Base-by-base conservation (phyloP, 768 basidiomycete species). In the Myochromella boudieri region DNA sequence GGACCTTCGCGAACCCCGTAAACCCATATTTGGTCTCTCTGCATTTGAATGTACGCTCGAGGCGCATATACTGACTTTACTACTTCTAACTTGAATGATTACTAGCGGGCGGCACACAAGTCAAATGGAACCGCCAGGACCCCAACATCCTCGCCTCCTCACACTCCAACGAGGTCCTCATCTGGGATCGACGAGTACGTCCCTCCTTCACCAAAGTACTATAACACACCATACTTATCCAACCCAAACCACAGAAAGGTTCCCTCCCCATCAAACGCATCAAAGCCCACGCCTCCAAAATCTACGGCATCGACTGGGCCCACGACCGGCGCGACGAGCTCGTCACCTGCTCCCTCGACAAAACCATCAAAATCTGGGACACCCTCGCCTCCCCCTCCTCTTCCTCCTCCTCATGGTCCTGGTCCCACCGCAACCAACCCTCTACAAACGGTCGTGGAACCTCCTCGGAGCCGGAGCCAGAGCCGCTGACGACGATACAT, bases 281-380 rank as follows among this genome's bases (percentile, higher is more conserved):
- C 47, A 72, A 75, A 22, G 95, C 91, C 0, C 95, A 98, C 59
- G 72, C 70, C n/a, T 82, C 91, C 26, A 93, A 94, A 66, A 97
- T 97, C 36, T 97, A 99, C 52, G 97, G 97, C 1, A 93, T 99
- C 44, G 95, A 98, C 66, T 99, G 95, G 95, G 85, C 91, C 6
- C 84, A 91, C 41, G 70, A 76, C 14, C 67, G 74, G 32, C 68
- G 75, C n/a, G 77, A 85, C 56, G 87, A 94, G 61, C 76, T 99
- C 27, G 83, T 95, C 7, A 97, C 95, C 1, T 99, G 97, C 60
- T 95, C 94, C 0, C 74, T 98, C 0, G 95, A 97, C 72, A 91
- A 87, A 62, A 87, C 89, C 0, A 89, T 97, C 70, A 97, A 97
- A 63, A 75, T 85, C 12, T 92, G 92, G 91, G 77, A 87, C 44